Evolutionary conservation across 495 filamentous ascomycete species (phyloP), one percentile per base, ranked within the genome.

Genomic region (Monascus purpureus): DNA sequence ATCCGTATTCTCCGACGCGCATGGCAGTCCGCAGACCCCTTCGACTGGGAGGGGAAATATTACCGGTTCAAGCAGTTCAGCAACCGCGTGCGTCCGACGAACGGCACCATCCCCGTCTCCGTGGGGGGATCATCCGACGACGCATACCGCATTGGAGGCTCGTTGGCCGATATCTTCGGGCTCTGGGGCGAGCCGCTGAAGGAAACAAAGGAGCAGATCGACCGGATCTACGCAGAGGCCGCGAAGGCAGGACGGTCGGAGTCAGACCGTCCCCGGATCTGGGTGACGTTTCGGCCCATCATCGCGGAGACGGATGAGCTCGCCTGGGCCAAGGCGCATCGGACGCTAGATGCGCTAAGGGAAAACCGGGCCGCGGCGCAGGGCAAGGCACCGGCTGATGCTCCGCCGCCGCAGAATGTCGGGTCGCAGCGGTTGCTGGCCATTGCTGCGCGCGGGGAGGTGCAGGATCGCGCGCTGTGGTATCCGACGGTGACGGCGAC

Each of bases 261-360:
- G 14, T 38, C 35, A 2, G 63, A 69, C 32, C 43, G 57, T 2
- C 67, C 67, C 5, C 55, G 64, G 2, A 67, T 71, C 38, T 71
- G 67, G 67, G 67, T 71, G 3, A 68, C 67, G 3, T 69, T 69
- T 55, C 55, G 67, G 11, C 67, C 67, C 13, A 71, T 71, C 31
- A 39, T 61, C 6, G 67, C 67, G 2, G 64, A 68, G 46, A 69
- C 67, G 0, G 65, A 69, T 13, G 67, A 71, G 17, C 48, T 71
- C 15, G 65, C 67, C 8, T 71, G 67, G 65, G 55, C 44, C 0
- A 69, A 67, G 45, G 65, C 67, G 2, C 55, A 69, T 29, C 50
- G 48, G 18, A 68, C 59, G 0, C 53, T 71, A 17, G 61, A 63
- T 25, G 38, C 45, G 4, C 39, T 69, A 12, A 51, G 50, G 29